phyloP scores from a whole-genome alignment of 108 stramenopile genomes.

The Nannochloropsis oceanica region DNA sequence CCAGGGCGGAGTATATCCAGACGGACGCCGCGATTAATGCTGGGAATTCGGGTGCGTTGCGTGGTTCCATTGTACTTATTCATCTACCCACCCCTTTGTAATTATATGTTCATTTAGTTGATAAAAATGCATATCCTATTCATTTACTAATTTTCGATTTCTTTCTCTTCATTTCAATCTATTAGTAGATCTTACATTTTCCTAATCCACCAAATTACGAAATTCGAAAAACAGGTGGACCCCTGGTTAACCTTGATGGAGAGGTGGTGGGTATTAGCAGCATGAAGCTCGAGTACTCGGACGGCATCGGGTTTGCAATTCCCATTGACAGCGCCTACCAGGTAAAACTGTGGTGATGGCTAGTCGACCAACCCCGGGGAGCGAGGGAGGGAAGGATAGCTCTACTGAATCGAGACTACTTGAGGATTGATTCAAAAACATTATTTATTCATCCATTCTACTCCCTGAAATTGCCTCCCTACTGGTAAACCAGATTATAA shows the following conservation, averaged over 20 bases:
- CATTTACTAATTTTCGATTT: background rate
- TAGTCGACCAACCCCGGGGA: no score
- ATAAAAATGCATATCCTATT: background rate
- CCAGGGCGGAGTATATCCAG: conserved; percentile 26
- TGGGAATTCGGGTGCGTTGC: conserved; percentile 37
- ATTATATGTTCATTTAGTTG: background rate
- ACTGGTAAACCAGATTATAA: background rate
- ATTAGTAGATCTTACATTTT: no score
- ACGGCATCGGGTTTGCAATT: conserved; percentile 35
- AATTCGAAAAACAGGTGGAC: conserved; percentile 40
- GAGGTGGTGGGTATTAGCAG: conserved; percentile 36
- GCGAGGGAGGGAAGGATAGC: no score
- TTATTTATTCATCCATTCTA: no score
- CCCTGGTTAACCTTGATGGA: conserved; percentile 45
- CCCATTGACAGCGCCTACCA: conserved; percentile 24
- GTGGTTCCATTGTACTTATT: background rate
- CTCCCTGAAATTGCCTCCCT: no score
- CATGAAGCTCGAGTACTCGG: conserved; percentile 21
- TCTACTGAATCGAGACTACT: no score
- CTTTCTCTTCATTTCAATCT: no score
- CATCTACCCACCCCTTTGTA: background rate
- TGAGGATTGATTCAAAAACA: no score
- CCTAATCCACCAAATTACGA: no score
- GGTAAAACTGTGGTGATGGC: background rate
- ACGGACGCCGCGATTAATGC: conserved; percentile 42